Conservation (phyloP, 2,329 filamentous ascomycete genomes). For the Ilyonectria robusta region DNA sequence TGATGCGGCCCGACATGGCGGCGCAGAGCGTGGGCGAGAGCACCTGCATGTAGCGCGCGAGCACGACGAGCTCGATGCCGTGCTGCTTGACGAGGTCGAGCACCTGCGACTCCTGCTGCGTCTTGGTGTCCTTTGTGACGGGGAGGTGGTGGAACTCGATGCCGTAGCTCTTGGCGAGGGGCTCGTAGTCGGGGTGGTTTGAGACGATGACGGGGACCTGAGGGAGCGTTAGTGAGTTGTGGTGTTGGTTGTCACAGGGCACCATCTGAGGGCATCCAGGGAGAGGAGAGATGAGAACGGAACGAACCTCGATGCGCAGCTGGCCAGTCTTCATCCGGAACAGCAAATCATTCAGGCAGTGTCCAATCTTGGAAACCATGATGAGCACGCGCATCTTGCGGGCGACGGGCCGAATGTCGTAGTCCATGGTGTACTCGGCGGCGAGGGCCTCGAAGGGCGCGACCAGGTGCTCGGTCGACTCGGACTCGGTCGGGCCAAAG, state of each 20-base stretch:
- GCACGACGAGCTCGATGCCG: slow-evolving; percentile 82
- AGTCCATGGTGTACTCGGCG: slow-evolving; percentile 76
- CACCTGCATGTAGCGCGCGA: slow-evolving; percentile 92
- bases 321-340: slow-evolving; percentile 84
- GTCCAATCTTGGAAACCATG: slow-evolving; percentile 92
- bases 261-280: not conserved
- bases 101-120: slow-evolving; percentile 79
- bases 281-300: not conserved
- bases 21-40: slow-evolving; percentile 80
- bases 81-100: slow-evolving; percentile 79
- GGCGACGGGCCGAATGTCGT: slow-evolving; percentile 77
- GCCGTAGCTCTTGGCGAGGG: slow-evolving; percentile 79
- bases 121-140: slow-evolving; percentile 83
- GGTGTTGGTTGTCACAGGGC: too few relatives aligned
- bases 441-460: slow-evolving; percentile 74
- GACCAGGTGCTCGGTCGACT: slow-evolving; percentile 65
- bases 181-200: slow-evolving; percentile 82
- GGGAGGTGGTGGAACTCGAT: slow-evolving; percentile 87
- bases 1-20: slow-evolving; percentile 87
- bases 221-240: not conserved
- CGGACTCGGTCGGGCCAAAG: slow-evolving; percentile 73
- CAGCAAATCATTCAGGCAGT: slow-evolving; percentile 87
- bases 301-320: slow-evolving; percentile 74
- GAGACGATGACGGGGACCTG: slow-evolving; percentile 81
- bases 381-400: slow-evolving; percentile 84